Evolutionary conservation across 805 yeast species (phyloP).

Genomic region (Yarrowia yakushimensis): DNA sequence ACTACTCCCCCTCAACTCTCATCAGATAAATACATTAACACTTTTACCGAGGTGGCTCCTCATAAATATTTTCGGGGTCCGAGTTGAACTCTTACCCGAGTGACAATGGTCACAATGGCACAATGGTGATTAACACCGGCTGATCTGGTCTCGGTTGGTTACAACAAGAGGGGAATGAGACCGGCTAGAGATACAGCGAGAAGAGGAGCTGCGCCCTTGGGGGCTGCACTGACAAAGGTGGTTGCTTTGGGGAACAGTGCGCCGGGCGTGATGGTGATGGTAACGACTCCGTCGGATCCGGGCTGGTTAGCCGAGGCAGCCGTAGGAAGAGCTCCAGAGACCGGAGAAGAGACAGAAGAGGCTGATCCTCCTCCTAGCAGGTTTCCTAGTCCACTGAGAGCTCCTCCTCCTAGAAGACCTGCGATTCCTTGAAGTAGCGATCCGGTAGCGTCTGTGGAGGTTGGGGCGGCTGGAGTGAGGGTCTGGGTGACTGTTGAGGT

Average conservation of each 20-base stretch:
- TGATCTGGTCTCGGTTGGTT: constrained; percentile 5
- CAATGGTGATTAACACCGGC: background rate
- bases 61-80: constrained; percentile 17
- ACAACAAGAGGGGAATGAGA: constrained; percentile 3
- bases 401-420: constrained; percentile 11
- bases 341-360: background rate
- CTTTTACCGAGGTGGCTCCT: constrained; percentile 5
- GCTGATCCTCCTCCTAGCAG: background rate
- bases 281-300: constrained; percentile 2
- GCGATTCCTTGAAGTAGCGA: background rate
- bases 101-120: background rate
- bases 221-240: background rate
- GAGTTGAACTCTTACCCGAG: too few species aligned
- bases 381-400: background rate
- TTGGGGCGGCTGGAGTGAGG: background rate
- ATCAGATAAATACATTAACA: background rate
- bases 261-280: constrained; percentile 12
- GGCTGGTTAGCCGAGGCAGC: background rate
- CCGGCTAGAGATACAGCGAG: constrained; percentile 7
- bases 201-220: background rate
- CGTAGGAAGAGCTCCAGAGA: background rate
- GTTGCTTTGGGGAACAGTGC: background rate
- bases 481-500: background rate
- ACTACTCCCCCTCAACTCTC: too few species aligned
- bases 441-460: background rate